A percentile compares a stretch with the other conserved stretches of the same genome.
These are phyloP conservation scores for Protomyces pachydermus DNA, from an alignment of 1,139 yeast species.

Conservation along the genomic window DNA sequence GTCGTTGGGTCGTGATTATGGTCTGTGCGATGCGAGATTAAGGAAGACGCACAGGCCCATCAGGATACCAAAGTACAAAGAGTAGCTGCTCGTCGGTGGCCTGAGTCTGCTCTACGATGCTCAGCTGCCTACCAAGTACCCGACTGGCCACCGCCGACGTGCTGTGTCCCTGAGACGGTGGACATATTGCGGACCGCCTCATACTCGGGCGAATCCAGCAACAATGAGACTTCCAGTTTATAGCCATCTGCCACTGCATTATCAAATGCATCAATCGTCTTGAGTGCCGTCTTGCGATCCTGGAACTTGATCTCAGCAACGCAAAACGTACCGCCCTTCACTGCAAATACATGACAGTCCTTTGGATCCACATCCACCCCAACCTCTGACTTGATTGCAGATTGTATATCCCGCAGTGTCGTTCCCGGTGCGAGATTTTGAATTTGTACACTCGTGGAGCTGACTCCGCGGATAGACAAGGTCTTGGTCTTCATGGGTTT, in stretches of 20 bases:
- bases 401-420: constrained; percentile 11
- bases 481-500: neutral
- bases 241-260: constrained; percentile 12
- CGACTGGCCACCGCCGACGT: neutral
- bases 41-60: too few species aligned
- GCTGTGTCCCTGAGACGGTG: neutral
- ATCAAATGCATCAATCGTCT: constrained; percentile 11
- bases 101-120: too few species aligned
- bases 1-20: too few species aligned
- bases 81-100: too few species aligned
- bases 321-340: constrained; percentile 10
- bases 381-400: constrained; percentile 5
- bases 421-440: constrained; percentile 22
- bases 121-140: neutral
- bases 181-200: neutral
- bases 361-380: constrained; percentile 9
- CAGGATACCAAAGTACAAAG: too few species aligned
- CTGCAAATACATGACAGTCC: constrained; percentile 9
- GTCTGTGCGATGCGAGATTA: too few species aligned
- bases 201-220: neutral
- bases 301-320: constrained; percentile 18
- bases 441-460: constrained; percentile 16
- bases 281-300: constrained; percentile 20
- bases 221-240: neutral
- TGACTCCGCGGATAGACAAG: constrained; percentile 15